Percentiles rank a stretch among this genome's conserved stretches.
phyloP scores from a whole-genome alignment of 208 protist genomes.

The Acanthamoeba culbertsoni region DNA sequence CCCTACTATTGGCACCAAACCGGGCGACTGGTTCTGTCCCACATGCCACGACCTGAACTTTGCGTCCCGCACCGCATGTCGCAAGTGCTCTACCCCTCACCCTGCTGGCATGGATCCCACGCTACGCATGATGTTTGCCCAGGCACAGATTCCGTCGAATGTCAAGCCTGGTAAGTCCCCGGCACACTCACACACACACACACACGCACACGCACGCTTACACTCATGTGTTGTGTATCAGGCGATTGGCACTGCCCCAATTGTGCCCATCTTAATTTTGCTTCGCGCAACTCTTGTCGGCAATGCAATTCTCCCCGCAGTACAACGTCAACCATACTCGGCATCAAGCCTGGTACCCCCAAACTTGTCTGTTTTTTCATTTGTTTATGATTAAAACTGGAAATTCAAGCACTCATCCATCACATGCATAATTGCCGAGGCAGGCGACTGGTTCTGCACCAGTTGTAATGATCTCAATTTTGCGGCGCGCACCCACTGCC shows the following conservation, averaged over 20 bases:
- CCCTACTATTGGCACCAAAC: conserved; percentile 45
- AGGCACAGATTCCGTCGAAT: background rate
- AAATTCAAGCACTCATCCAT: background rate
- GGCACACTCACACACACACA: background rate
- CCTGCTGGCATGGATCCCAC: conserved; percentile 9
- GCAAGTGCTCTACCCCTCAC: conserved; percentile 11
- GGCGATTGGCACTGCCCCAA: conserved; percentile 57
- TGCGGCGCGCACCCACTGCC: conserved; percentile 27
- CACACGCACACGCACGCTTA: background rate
- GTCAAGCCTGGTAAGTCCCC: background rate
- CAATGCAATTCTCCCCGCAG: conserved; percentile 9
- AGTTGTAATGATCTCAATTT: conserved; percentile 51
- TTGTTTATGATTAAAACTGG: background rate
- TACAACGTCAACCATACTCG: background rate
- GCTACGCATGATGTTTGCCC: background rate
- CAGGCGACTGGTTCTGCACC: conserved; percentile 52
- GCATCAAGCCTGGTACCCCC: conserved; percentile 19
- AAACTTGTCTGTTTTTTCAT: background rate
- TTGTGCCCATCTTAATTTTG: conserved; percentile 52
- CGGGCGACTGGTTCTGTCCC: conserved; percentile 56
- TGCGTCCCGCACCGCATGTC: conserved; percentile 35
- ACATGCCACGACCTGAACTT: conserved; percentile 55
- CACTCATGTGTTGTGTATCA: background rate
- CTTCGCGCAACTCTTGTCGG: conserved; percentile 42
- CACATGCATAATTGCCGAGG: background rate